Evolutionary conservation across 768 basidiomycete genomes (phyloP), one percentile per base, ranked within the genome.

Genomic region (Phaffia australis): DNA sequence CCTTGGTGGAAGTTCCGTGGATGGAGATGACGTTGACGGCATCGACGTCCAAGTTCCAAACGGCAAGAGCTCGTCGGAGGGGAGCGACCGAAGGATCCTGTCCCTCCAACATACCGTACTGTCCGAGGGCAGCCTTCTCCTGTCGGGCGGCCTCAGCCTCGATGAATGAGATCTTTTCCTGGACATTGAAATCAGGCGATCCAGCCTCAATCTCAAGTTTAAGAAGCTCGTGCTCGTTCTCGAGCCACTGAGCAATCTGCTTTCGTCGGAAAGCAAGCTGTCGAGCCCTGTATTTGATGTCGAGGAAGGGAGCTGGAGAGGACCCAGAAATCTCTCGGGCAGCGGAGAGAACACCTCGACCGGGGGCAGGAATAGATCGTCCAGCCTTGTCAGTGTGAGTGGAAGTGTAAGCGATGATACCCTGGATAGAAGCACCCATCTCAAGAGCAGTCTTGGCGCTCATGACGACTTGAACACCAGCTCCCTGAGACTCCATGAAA

Each of bases 331-430:
- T 79, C 79, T 98, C 85, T 69, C 91, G 83, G 18, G 91, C 95
- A 64, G 93, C 84, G 14, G 85, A 84, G 49, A 99, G 83, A 30
- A 91, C 88, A 71, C 95, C 95, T 67, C 86, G 86, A 65, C 95
- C 95, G 58, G 95, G 95, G 68, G 95, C 95, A 55, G 95, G 95
- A 65, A 99, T 85, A 3, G 93, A 97, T 59, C 95, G 91, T 21
- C 95, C 95, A 68, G 95, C 94, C 79, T 99, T 99, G 81, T 99
- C 95, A 71, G 88, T 90, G 9, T 91, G 91, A 2, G 95, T 99
- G 2, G 94, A 92, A 1, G 95, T 95, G 81, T 89, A 98, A 1
- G 85, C 92, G 67, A 99, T 82, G 72, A 99, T 83, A 73, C 89
- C 91, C 71, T 89, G 91, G 73, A 99, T 89, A 23, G 91, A 88